Evolutionary conservation across 2,329 filamentous ascomycete species (phyloP), one percentile per base, ranked within the genome.

Genomic region (Reticulascus tulasneorum): DNA sequence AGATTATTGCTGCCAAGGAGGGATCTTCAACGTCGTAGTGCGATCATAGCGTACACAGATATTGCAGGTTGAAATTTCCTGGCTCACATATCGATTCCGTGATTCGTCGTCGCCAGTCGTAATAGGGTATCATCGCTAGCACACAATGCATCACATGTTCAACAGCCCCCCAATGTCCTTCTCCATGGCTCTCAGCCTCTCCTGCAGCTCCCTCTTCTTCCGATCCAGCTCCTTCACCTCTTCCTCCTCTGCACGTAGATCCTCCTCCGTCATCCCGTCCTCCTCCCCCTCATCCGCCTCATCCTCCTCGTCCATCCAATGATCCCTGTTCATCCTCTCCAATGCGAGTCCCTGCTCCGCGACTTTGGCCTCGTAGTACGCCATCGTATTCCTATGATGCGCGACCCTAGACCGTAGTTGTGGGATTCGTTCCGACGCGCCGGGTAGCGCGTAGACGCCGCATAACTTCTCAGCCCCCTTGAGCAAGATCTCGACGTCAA

Each of bases 391-490:
- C 21, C 72, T 72, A 40, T 93, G 75, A 50, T 86, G 74, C 24
- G 77, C 71, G 58, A 91, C 77, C 51, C 86, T 81, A 35, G 76
- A 74, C 42, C 89, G 74, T 53, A 95, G 71, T 25, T 72, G 70
- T 1, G 79, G 69, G 47, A 97, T 94, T 44, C 82, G 77, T 52
- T 94, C 87, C 12, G 75, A 60, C 5, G 86, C 87, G 5, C 89
- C 90, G 0, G 84, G 76, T 19, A 94, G 74, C 22, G 87, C 84
- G 55, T 96, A 97, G 19, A 96, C 90, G 28, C 76, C 76, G 49
- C 89, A 90, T 20, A 97, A 74, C 68, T 89, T 95, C 68, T 96
- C 89, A 1, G 90, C 91, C 1, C 91, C 90, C 35, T 77, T 73
- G 16, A 98, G 71, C 20, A 98, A 65, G 2, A 94, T 73, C 52